phyloP scores from a whole-genome alignment of 495 filamentous ascomycete genomes.

The Beverwykella pulmonaria region DNA sequence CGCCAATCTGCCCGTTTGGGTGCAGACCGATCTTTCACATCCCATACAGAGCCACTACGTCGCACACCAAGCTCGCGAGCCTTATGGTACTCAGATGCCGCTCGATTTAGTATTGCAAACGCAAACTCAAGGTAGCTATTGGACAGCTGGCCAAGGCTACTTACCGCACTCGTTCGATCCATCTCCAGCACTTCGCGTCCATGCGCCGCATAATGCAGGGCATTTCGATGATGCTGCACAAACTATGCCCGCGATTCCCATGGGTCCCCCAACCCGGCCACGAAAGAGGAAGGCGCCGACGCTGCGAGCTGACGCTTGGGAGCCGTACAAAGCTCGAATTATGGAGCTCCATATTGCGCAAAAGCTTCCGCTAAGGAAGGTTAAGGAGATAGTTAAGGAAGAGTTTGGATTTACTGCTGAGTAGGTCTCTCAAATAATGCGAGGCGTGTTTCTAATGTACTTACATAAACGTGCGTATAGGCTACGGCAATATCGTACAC shows the following conservation, averaged over 20 bases:
- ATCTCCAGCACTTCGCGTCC: conserved; percentile 12
- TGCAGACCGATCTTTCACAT: too few species aligned
- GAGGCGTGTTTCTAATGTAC: not conserved
- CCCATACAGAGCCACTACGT: too few species aligned
- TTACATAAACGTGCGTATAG: conserved; percentile 7
- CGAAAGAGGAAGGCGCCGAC: conserved; percentile 35
- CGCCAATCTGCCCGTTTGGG: too few species aligned
- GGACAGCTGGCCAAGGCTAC: too few species aligned
- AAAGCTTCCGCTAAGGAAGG: conserved; percentile 20
- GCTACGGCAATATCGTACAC: conserved; percentile 38
- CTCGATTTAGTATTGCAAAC: too few species aligned
- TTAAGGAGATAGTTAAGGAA: conserved; percentile 21
- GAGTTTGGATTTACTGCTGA: conserved; percentile 31
- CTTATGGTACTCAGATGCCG: too few species aligned
- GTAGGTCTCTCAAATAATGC: conserved; percentile 13
- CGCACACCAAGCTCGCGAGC: too few species aligned
- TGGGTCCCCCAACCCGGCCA: conserved; percentile 30
- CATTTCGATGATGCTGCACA: conserved; percentile 6
- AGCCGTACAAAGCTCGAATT: conserved; percentile 33
- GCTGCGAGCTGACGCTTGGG: conserved; percentile 29
- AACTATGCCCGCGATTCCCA: conserved; percentile 15
- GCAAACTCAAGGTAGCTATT: too few species aligned
- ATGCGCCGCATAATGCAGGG: conserved; percentile 4
- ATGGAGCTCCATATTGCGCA: conserved; percentile 33
- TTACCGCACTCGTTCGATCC: conserved; percentile 12